Evolutionary conservation across 1,284 basidiomycete genomes (phyloP), one percentile per base, ranked within the genome.

Genomic region (Apiotrichum montevideense): DNA sequence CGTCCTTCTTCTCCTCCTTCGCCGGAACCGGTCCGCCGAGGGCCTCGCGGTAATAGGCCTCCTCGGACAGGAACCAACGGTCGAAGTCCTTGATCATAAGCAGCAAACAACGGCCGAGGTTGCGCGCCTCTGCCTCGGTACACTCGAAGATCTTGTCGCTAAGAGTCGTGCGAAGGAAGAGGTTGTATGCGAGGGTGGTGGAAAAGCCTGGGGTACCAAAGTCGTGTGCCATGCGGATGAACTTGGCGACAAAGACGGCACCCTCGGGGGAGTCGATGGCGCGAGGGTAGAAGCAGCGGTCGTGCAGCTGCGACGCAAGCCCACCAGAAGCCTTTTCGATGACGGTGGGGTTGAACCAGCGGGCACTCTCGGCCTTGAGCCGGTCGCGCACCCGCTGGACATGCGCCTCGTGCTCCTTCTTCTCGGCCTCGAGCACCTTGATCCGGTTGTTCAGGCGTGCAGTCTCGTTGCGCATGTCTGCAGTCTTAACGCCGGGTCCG

Each of bases 81-180:
- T 81, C 80, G 10, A 88, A 77, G 68, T 93, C 92, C 15, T 80
- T 80, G 60, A 95, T 79, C 54, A 93, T 82, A 4, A 87, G 87
- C 35, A 84, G 80, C 37, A 98, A 78, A 77, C 95, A 96, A 41
- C 88, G 88, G 32, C 90, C 93, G 69, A 94, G 94, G 75, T 97
- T 98, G 55, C 88, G 85, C 6, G 93, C 93, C 77, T 99, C 95
- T 66, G 90, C 91, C 78, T 96, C 95, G 52, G 92, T 96, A 66
- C 90, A 94, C 1, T 89, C 87, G 72, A 94, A 97, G 33, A 98
- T 81, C 9, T 93, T 83, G 7, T 87, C 85, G 46, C 89, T 87
- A 46, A 93, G 81, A 63, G 90, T 85, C 59, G 92, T 87, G 37
- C 87, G 85, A 53, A 96, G 84, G 34, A 95, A 79, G 85, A 92